Evolutionary conservation across 495 filamentous ascomycete species (phyloP), one percentile per base, ranked within the genome.

Genomic region (Daldinia decipiens): DNA sequence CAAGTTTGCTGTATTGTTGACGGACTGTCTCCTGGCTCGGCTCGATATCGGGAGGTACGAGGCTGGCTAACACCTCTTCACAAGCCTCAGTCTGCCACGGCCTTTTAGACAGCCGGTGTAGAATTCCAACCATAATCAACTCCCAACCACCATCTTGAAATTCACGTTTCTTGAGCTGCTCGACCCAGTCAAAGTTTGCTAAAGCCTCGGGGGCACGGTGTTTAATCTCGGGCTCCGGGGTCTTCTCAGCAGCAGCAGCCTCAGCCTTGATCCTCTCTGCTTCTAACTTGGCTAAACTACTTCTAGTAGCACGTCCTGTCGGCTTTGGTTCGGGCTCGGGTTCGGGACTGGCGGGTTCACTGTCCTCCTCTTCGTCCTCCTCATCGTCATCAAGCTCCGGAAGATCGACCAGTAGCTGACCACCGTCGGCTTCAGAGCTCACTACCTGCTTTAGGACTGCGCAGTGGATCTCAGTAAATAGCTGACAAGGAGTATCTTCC

Each of bases 141-240:
- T 97, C 87, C 95, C 95, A 99, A 32, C 93, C 94, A 56, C 95
- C 96, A 40, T 95, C 88, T 57, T 89, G 85, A 79, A 98, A 98
- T 70, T 97, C 91, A 11, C 95, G 90, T 65, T 91, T 90, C 71
- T 88, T 87, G 19, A 97, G 82, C 52, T 90, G 88, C 69, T 95
- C 90, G 67, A 95, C 88, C 95, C 95, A 99, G 65, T 89, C 85
- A 67, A 91, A 91, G 3, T 86, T 85, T 0, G 82, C 81, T 36
- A 92, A 82, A 75, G 97, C 87, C 72, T 98, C 94, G 7, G 87
- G 84, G n/a, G 93, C 95, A 32, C 91, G 91, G 73, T 96, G 91
- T 36, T 84, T 83, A 1, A 80, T 80, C 12, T 80, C 75, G 9
- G 79, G 71, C 43, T 84, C 81, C 7, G 80, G 76, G 4, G 73